phyloP scores from a whole-genome alignment of 1,284 basidiomycete species.

The Cutaneotrichosporon sp. region DNA sequence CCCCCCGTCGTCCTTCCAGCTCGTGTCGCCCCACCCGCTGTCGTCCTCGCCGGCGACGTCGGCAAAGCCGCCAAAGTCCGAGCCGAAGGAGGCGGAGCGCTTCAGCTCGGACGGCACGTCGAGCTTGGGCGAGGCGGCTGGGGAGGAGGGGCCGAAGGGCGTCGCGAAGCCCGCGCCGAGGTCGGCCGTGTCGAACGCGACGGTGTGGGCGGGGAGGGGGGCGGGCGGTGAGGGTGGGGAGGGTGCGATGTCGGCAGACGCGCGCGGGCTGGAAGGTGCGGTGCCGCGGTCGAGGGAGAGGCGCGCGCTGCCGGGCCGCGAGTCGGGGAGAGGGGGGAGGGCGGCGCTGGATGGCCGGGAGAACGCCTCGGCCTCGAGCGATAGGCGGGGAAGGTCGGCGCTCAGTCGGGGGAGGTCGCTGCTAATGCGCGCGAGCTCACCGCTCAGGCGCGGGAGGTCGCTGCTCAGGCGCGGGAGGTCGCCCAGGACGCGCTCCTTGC shows the following conservation, averaged over 20 bases:
- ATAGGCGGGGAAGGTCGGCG: conserved; percentile 8
- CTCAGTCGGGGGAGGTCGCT: background rate
- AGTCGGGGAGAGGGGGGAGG: background rate
- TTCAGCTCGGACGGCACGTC: conserved; percentile 4
- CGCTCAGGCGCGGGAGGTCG: too few relatives aligned
- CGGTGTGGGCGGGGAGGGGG: background rate
- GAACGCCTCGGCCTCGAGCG: conserved; percentile 7
- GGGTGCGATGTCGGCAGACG: background rate
- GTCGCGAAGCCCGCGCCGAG: conserved; percentile 5
- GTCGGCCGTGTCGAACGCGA: conserved; percentile 4
- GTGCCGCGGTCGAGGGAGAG: background rate
- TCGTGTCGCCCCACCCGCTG: conserved; percentile 1
- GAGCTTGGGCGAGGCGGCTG: background rate
- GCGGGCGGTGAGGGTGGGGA: background rate
- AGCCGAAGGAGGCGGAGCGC: conserved; percentile 9
- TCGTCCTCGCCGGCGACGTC: conserved; percentile 21
- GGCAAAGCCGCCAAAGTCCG: conserved; percentile 19
- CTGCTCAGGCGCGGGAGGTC: too few relatives aligned
- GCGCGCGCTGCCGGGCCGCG: background rate
- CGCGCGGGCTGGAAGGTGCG: background rate
- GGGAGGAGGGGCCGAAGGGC: conserved; percentile 3
- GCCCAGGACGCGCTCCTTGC: background rate
- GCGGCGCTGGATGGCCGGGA: background rate
- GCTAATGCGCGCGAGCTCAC: too few relatives aligned
- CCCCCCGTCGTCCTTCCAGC: conserved; percentile 2